These are phyloP conservation scores for Lenzites betulinus DNA, from an alignment of 768 basidiomycete genomes.

Conservation along the genomic window DNA sequence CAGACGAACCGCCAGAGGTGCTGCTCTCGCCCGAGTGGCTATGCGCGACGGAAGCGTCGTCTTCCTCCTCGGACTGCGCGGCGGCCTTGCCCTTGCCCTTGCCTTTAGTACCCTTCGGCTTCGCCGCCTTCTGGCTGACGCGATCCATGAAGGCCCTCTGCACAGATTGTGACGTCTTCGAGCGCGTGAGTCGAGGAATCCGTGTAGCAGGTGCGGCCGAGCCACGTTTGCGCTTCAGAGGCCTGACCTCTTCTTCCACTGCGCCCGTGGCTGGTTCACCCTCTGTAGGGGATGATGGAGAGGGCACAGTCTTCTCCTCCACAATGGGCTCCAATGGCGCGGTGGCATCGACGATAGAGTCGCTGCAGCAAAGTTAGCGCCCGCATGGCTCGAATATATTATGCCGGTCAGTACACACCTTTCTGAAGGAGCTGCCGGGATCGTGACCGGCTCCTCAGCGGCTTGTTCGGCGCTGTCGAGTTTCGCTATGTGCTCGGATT, in stretches of 20 bases:
- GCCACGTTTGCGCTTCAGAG: conserved; percentile 31
- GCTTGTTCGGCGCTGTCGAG: background rate
- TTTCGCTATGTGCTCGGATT: background rate
- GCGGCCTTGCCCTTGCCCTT: conserved; percentile 38
- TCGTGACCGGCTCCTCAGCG: background rate
- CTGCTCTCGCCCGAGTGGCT: conserved; percentile 25
- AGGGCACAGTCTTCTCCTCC: background rate
- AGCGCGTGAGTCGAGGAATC: conserved; percentile 27
- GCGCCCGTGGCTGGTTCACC: conserved; percentile 8
- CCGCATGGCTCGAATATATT: too few species aligned
- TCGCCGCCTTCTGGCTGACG: background rate
- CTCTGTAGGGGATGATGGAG: conserved; percentile 1
- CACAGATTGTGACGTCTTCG: conserved; percentile 20
- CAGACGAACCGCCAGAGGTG: conserved; percentile 42
- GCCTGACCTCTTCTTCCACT: background rate
- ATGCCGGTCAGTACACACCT: background rate
- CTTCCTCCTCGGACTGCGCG: conserved; percentile 10
- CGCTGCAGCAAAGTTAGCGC: background rate
- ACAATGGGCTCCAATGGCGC: background rate
- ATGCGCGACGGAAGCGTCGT: conserved; percentile 23
- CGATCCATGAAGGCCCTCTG: background rate
- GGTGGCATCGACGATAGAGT: background rate
- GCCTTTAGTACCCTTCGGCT: conserved; percentile 27
- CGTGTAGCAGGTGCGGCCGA: conserved; percentile 3
- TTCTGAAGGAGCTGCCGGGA: background rate